These are phyloP conservation scores for Plasmodium adleri DNA, from an alignment of 169 alveolate genomes.

Conservation along the genomic window DNA sequence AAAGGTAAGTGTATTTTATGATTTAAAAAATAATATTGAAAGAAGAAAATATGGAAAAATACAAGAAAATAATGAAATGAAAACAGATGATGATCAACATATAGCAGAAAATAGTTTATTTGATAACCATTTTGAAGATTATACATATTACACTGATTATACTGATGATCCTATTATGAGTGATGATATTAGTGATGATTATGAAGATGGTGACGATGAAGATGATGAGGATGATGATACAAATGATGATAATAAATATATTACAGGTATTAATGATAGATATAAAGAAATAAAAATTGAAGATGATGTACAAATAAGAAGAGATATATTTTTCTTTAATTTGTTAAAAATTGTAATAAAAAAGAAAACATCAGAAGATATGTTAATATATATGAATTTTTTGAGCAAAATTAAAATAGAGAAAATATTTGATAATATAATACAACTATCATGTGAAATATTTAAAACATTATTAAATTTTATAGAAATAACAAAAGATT, in stretches of 20 bases:
- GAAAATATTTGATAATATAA: conserved; percentile 80
- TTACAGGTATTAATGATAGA: conserved; percentile 78
- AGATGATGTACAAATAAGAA: conserved; percentile 78
- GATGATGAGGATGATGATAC: conserved; percentile 46
- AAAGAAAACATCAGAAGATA: conserved; percentile 81
- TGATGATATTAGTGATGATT: conserved; percentile 74
- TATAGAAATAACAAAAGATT: conserved; percentile 87
- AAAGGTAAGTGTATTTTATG: not conserved
- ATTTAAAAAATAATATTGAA: conserved; percentile 5
- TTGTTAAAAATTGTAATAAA: conserved; percentile 79
- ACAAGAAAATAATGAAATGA: conserved; percentile 2
- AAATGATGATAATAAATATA: conserved; percentile 77
- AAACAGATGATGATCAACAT: conserved; percentile 12
- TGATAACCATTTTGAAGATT: not conserved
- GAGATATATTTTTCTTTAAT: conserved; percentile 81
- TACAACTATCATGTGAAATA: conserved; percentile 87
- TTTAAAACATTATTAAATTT: conserved; percentile 88
- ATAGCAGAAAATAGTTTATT: not conserved
- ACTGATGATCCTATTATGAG: conserved; percentile 59
- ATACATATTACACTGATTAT: conserved; percentile 34
- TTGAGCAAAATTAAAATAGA: conserved; percentile 80
- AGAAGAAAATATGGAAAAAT: conserved; percentile 1
- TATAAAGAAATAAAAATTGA: conserved; percentile 79
- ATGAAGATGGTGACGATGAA: conserved; percentile 4
- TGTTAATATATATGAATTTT: conserved; percentile 80